Evolutionary conservation across 345 rosid species (phyloP), one percentile per base, ranked within the genome.

Genomic region (Salix exigua): DNA sequence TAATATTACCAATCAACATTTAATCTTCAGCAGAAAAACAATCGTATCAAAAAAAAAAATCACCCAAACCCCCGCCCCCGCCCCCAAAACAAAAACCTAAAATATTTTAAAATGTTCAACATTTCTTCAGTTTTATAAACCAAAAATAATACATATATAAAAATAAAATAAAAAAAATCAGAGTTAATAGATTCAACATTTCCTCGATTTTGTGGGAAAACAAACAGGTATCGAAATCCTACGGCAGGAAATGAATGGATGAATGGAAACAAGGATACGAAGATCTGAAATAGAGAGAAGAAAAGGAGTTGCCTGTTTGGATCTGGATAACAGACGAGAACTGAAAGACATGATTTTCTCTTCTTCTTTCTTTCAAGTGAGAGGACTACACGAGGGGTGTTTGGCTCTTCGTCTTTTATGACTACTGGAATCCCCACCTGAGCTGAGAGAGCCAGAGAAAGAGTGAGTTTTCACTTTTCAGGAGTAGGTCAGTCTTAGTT

Each of bases 291-390:
- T 26, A 25, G 28, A 72, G 26, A 18, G 69, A 19, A 14, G 7
- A 26, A 31, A 65, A 33, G n/a, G 0, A 23, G 7, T 12, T 70
- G 91, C 98, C 96, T 92, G 98, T 79, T 89, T 89, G 75, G 94
- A 88, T 91, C 89, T 91, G 79, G 92, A 83, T 40, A 90, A 63
- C 67, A 91, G 81, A 19, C 98, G 97, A 82, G 89, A 83, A 71
- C 94, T 75, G 85, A 86, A 81, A 9, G 98, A 90, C 97, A 94
- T 94, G 80, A 77, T 77, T 72, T 71, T 67, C 71, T 25, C 2
- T 14, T 73, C 25, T 73, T 61, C 9, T 79, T 50, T 38, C 71
- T 50, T 38, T 68, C 19, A 2, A 16, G 3, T 58, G 26, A 10
- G 61, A 23, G n/a, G 21, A 28, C 42, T 40, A 10, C 14, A 40